These are phyloP conservation scores for Hygrophoropsis aurantiaca DNA, from an alignment of 768 basidiomycete genomes.

Conservation along the genomic window DNA sequence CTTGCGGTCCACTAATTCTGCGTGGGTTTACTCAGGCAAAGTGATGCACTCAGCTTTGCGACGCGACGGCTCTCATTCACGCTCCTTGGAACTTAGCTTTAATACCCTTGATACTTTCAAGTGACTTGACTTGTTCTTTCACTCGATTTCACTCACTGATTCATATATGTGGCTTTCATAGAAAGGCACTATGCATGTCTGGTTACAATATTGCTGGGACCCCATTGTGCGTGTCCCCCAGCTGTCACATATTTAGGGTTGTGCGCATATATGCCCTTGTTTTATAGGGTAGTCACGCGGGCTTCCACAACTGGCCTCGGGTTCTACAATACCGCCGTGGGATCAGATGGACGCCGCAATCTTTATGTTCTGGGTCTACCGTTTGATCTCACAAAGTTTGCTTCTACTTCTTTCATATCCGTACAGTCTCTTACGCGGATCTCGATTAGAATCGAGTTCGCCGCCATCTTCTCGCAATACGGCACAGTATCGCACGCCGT, in stretches of 20 bases:
- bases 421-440: constrained; percentile 22
- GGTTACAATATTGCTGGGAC: constrained; percentile 57
- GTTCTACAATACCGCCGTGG: constrained; percentile 16
- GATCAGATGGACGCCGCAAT: constrained; percentile 60
- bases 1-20: neutral
- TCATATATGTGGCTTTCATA: constrained; percentile 19
- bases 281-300: constrained; percentile 38
- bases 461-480: constrained; percentile 58
- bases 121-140: constrained; percentile 36
- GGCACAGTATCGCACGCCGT: constrained; percentile 76
- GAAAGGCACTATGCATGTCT: constrained; percentile 68
- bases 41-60: constrained; percentile 46
- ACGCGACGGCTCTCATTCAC: constrained; percentile 29
- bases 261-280: constrained; percentile 18
- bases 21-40: constrained; percentile 41
- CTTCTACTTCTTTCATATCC: constrained; percentile 1
- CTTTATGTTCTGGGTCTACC: constrained; percentile 84
- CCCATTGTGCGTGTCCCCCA: constrained; percentile 46
- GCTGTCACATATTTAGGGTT: neutral
- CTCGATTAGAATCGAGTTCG: constrained; percentile 49
- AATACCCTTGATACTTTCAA: constrained; percentile 49
- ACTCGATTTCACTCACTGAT: constrained; percentile 5
- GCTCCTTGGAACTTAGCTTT: constrained; percentile 52
- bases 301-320: neutral
- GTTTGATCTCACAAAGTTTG: constrained; percentile 77